Evolutionary conservation across 2,329 filamentous ascomycete genomes (phyloP), one percentile per base, ranked within the genome.

Genomic region (Aspergillaceae sp.): DNA sequence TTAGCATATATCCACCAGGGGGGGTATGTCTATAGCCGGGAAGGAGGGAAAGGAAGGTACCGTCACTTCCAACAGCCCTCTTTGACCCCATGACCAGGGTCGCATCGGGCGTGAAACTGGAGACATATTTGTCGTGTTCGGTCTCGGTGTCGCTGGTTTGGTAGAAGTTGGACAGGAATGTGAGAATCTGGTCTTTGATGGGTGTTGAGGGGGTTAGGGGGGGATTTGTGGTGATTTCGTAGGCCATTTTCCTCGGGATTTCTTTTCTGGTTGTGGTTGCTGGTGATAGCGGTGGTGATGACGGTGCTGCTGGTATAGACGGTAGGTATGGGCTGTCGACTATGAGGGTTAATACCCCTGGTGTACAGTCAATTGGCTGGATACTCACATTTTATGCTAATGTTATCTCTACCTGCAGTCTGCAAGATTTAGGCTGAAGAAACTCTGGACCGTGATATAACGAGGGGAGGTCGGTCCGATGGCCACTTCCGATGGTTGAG

Each of bases 1-100:
- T 19, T 19, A 19, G 19, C 7, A 34, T n/a, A 8, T 8, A 7
- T 4, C 7, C 30, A 32, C 8, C 30, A 32, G 8, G 30, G 30
- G 30, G 19, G 19, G 4, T 9, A 38, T 40, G 40, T 9, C 9
- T 10, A 26, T 11, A 36, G 28, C 5, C 11, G 33, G 26, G 7
- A 29, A 9, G 5, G 30, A 4, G 7, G 29, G 11, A 7, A 37
- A 29, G 29, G 7, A 29, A 34, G 10, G 40, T 58, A 68, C 65
- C 63, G 42, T 58, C 56, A 7, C 47, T 36, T 2, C 65, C 65
- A 37, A 56, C 58, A 0, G 61, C 64, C 9, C 59, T 48, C 48
- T 67, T 68, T 1, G 64, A 52, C 1, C 64, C 65, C 63, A 68
- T 67, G 7, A 66, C 66, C 7, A 68, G 35, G 0, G 64, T 68